These are phyloP conservation scores for Metschnikowia anglica DNA, from an alignment of 805 yeast genomes.

Conservation along the genomic window DNA sequence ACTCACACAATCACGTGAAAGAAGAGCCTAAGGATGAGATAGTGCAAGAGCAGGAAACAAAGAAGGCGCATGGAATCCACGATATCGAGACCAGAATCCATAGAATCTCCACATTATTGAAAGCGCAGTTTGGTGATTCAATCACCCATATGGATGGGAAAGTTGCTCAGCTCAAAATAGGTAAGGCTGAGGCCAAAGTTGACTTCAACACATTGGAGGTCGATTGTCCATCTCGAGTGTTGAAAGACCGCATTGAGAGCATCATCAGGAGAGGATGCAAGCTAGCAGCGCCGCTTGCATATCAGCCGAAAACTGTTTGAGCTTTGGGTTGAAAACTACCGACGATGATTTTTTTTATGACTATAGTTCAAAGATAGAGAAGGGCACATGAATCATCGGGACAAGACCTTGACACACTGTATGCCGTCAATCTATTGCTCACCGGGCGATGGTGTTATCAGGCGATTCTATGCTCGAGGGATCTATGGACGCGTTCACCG, in stretches of 20 bases:
- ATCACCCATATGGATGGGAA: conserved; percentile 40
- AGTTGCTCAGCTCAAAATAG: conserved; percentile 67
- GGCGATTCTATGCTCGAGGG: too few relatives aligned
- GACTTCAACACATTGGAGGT: conserved; percentile 66
- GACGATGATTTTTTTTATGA: too few relatives aligned
- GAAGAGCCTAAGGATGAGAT: conserved; percentile 24
- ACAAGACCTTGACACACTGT: too few relatives aligned
- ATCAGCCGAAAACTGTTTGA: conserved; percentile 24
- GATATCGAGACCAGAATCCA: conserved; percentile 34
- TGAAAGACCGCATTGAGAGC: conserved; percentile 79
- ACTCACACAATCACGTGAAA: conserved; percentile 42
- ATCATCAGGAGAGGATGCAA: conserved; percentile 75
- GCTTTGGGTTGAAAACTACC: too few relatives aligned
- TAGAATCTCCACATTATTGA: conserved; percentile 60
- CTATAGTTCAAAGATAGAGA: too few relatives aligned
- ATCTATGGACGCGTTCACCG: too few relatives aligned
- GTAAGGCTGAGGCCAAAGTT: conserved; percentile 69
- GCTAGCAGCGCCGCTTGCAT: conserved; percentile 80
- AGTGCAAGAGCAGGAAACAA: conserved; percentile 14
- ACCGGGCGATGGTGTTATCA: too few relatives aligned
- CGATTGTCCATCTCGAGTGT: conserved; percentile 66
- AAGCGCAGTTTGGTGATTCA: conserved; percentile 87
- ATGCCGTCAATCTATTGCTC: too few relatives aligned
- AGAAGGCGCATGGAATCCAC: conserved; percentile 26
- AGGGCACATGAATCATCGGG: too few relatives aligned